Evolutionary conservation across 2,329 filamentous ascomycete species (phyloP).

Genomic region (Diplocarpon rosae): DNA sequence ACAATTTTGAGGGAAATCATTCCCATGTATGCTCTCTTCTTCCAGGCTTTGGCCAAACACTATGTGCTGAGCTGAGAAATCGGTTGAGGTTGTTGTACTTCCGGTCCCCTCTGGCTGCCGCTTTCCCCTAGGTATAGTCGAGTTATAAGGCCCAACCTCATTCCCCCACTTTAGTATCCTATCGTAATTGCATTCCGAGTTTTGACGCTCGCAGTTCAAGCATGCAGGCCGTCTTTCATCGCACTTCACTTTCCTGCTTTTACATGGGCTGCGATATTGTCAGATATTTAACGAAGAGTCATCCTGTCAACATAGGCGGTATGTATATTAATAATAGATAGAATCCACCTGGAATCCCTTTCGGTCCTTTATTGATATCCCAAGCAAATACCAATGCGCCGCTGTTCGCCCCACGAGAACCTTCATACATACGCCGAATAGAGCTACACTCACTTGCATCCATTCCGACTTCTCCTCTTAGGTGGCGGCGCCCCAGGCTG

Average conservation of each 20-base stretch:
- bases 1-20: neutral
- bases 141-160: slow-evolving; percentile 29
- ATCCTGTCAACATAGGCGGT: too few species aligned
- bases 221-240: slow-evolving; percentile 67
- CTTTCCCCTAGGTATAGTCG: slow-evolving; percentile 9
- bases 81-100: neutral
- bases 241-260: slow-evolving; percentile 70
- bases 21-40: neutral
- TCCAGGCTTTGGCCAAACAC: neutral
- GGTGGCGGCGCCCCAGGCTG: slow-evolving; percentile 51
- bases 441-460: slow-evolving; percentile 46
- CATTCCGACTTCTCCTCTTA: slow-evolving; percentile 56
- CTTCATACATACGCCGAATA: neutral
- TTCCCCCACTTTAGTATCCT: slow-evolving; percentile 69
- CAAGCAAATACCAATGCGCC: too few species aligned
- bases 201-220: slow-evolving; percentile 59
- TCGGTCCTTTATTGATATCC: too few species aligned
- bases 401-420: too few species aligned
- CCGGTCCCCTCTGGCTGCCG: neutral
- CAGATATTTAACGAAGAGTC: neutral
- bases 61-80: neutral
- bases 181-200: slow-evolving; percentile 69
- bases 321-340: too few species aligned
- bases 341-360: too few species aligned
- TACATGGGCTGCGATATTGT: slow-evolving; percentile 53